Percentiles rank a stretch among this genome's conserved stretches.
Evolutionary conservation across 176 grass and related monocot species (phyloP).

Genomic region (Chrysopogon serrulatus): DNA sequence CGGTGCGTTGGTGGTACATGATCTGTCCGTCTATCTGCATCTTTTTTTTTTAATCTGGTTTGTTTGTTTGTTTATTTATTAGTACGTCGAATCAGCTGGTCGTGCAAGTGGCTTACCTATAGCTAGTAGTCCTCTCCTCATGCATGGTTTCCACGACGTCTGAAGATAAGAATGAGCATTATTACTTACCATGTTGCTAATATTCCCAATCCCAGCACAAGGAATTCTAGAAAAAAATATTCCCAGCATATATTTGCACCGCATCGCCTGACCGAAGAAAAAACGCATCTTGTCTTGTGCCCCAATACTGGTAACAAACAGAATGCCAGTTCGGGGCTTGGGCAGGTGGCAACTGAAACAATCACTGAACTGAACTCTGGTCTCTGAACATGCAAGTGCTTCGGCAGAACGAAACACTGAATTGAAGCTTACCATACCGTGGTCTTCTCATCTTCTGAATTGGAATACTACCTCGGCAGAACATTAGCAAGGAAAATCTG

Average conservation of each 20-base stretch:
- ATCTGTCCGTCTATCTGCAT: not conserved
- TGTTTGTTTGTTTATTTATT: no score
- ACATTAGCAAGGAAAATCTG: not conserved
- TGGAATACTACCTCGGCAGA: not conserved
- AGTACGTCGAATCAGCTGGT: not conserved
- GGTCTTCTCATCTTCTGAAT: not conserved
- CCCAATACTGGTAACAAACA: not conserved
- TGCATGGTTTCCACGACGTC: not conserved
- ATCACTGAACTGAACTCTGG: not conserved
- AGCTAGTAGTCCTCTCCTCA: not conserved
- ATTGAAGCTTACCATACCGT: not conserved
- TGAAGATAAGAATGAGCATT: not conserved
- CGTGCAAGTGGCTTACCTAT: not conserved
- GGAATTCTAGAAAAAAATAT: not conserved
- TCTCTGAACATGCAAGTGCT: not conserved
- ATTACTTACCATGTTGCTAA: not conserved
- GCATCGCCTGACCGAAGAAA: not conserved
- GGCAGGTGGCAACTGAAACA: not conserved
- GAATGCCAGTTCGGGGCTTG: not conserved
- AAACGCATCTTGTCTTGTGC: not conserved
- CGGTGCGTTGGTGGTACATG: not conserved
- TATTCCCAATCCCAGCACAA: not conserved
- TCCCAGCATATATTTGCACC: not conserved
- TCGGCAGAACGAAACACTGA: not conserved
- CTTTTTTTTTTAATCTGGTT: conserved; percentile 29